phyloP scores from a whole-genome alignment of 1,284 basidiomycete species.

The Porodaedalea pini region DNA sequence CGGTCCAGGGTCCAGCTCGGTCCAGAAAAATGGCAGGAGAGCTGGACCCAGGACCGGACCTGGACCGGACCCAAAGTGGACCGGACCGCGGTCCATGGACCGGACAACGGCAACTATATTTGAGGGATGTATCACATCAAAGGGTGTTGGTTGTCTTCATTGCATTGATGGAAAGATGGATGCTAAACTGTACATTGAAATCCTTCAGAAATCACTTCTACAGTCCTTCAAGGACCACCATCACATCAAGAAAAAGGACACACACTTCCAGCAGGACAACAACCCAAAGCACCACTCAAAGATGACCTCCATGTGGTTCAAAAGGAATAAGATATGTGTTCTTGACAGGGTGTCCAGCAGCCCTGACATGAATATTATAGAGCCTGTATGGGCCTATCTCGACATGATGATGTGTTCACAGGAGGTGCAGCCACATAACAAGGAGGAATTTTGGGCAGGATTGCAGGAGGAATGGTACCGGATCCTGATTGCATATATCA shows the following conservation, averaged over 20 bases:
- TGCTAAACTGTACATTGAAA: conserved; percentile 26
- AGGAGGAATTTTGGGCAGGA: conserved; percentile 29
- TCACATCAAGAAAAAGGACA: conserved; percentile 12
- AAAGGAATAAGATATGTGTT: conserved; percentile 28
- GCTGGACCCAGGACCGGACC: too few relatives aligned
- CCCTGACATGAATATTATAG: conserved; percentile 39
- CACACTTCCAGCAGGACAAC: conserved; percentile 35
- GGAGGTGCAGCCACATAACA: conserved; percentile 24
- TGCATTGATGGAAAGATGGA: conserved; percentile 30
- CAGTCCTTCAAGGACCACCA: conserved; percentile 27
- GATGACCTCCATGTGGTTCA: conserved; percentile 31
- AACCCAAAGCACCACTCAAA: conserved; percentile 25
- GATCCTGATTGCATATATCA: conserved; percentile 19
- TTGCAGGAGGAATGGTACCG: conserved; percentile 26
- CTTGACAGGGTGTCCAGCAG: conserved; percentile 34
- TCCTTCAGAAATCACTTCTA: conserved; percentile 29
- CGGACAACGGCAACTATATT: too few relatives aligned
- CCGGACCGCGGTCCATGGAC: too few relatives aligned
- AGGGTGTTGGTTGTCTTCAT: conserved; percentile 26
- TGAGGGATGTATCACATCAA: too few relatives aligned
- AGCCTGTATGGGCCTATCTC: conserved; percentile 35
- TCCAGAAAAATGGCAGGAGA: too few relatives aligned
- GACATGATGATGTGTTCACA: conserved; percentile 24
- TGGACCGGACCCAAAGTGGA: too few relatives aligned
- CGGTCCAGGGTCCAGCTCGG: too few relatives aligned